Conservation (phyloP, 345 rosid species). For the Arabis hirsuta region DNA sequence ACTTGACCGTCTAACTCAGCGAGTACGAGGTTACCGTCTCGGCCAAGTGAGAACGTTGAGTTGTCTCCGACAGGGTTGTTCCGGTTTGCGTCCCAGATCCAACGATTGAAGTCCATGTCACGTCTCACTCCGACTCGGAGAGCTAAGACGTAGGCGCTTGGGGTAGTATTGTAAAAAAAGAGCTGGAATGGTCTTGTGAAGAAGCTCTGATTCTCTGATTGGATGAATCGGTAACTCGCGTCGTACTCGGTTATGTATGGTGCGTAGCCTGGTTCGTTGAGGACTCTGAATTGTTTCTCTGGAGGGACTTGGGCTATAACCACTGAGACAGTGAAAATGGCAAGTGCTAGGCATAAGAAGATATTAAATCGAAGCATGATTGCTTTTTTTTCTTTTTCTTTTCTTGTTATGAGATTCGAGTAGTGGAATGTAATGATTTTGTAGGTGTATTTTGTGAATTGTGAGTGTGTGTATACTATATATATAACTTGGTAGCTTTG, state of each 20-base stretch:
- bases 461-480: constrained; percentile 23
- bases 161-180: constrained; percentile 62
- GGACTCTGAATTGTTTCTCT: constrained; percentile 35
- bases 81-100: constrained; percentile 77
- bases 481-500: background rate
- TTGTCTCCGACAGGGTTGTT: constrained; percentile 67
- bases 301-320: constrained; percentile 44
- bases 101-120: constrained; percentile 47
- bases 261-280: constrained; percentile 43
- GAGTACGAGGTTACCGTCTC: constrained; percentile 58
- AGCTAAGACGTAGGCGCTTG: constrained; percentile 57
- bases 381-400: background rate
- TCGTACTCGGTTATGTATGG: constrained; percentile 41
- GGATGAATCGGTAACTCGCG: constrained; percentile 37
- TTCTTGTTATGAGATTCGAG: too few species aligned
- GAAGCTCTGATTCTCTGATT: constrained; percentile 37
- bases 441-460: background rate
- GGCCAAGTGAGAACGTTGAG: constrained; percentile 52
- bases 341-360: background rate
- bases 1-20: constrained; percentile 62
- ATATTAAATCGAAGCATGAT: constrained; percentile 20
- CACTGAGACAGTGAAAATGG: constrained; percentile 32
- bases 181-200: constrained; percentile 47
- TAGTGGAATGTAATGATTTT: constrained; percentile 1
- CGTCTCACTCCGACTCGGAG: constrained; percentile 50